phyloP scores from a whole-genome alignment of 2,329 filamentous ascomycete genomes.

The Emergomyces pasteurianus region DNA sequence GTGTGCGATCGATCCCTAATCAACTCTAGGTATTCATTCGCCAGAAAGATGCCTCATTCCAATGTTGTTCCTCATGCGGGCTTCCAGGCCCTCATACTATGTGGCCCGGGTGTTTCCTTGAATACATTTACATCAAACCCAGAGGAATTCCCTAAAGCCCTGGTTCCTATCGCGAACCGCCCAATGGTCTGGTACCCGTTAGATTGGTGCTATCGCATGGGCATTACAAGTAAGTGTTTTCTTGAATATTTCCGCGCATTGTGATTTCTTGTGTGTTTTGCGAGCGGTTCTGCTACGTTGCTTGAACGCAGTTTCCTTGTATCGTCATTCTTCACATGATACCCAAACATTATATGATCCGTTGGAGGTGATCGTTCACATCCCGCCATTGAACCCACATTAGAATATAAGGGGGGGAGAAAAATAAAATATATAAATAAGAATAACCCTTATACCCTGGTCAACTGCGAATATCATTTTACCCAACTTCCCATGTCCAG shows the following conservation, averaged over 20 bases:
- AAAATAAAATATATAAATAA: not conserved
- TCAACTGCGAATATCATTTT: not conserved
- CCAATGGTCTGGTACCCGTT: constrained; percentile 40
- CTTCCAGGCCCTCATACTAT: constrained; percentile 38
- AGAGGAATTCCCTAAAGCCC: constrained; percentile 37
- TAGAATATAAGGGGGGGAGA: no score
- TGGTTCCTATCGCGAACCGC: constrained; percentile 39
- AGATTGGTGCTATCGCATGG: constrained; percentile 39
- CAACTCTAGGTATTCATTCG: not conserved
- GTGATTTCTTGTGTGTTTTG: not conserved
- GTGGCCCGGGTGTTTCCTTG: constrained; percentile 37
- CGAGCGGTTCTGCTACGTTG: not conserved
- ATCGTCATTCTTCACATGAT: not conserved
- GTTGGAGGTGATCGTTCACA: not conserved
- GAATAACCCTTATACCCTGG: not conserved
- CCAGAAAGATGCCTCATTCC: constrained; percentile 4
- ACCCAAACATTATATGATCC: not conserved
- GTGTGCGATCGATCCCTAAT: not conserved
- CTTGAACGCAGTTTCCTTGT: not conserved
- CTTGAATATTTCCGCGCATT: not conserved
- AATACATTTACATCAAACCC: constrained; percentile 40
- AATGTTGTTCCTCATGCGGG: constrained; percentile 16
- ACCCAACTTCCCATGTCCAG: not conserved
- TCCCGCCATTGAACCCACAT: no score
- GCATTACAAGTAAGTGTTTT: constrained; percentile 31